These are phyloP conservation scores for Pseudonitzschia delicatissima DNA, from an alignment of 108 stramenopile species.

Conservation along the genomic window DNA sequence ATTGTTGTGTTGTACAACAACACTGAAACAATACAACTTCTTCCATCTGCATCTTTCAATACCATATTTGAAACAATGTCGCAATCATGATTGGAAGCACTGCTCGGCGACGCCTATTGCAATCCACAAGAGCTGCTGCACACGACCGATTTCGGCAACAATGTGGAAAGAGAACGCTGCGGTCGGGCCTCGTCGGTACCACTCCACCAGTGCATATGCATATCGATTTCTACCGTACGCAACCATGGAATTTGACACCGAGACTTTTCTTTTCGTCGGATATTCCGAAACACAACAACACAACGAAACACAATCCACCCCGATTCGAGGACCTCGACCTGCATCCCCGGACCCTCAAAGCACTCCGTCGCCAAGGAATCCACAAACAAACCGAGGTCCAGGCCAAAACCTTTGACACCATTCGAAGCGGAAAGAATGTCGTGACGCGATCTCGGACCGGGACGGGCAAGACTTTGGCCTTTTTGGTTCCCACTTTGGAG, in stretches of 20 bases:
- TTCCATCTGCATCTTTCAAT: no score
- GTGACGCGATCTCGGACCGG: constrained; percentile 94
- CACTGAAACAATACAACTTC: no score
- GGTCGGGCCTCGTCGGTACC: neutral
- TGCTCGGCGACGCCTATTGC: neutral
- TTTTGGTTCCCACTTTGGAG: constrained; percentile 88
- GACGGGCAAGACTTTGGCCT: constrained; percentile 97
- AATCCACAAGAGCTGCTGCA: neutral
- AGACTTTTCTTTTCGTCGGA: neutral
- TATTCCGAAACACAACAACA: neutral
- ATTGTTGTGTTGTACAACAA: no score
- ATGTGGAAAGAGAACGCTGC: neutral
- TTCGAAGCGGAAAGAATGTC: constrained; percentile 61
- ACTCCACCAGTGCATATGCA: no score
- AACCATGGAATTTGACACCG: neutral
- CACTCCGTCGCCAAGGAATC: constrained; percentile 32
- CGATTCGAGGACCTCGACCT: constrained; percentile 32
- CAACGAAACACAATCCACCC: neutral
- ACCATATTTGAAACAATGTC: neutral
- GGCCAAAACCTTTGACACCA: constrained; percentile 67
- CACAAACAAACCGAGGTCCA: constrained; percentile 90
- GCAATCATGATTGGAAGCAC: neutral
- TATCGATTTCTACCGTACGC: neutral
- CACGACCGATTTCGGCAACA: no score
- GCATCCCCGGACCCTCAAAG: constrained; percentile 30